Conservation (phyloP, 345 rosid genomes). For the Rhodamnia rubescens region DNA sequence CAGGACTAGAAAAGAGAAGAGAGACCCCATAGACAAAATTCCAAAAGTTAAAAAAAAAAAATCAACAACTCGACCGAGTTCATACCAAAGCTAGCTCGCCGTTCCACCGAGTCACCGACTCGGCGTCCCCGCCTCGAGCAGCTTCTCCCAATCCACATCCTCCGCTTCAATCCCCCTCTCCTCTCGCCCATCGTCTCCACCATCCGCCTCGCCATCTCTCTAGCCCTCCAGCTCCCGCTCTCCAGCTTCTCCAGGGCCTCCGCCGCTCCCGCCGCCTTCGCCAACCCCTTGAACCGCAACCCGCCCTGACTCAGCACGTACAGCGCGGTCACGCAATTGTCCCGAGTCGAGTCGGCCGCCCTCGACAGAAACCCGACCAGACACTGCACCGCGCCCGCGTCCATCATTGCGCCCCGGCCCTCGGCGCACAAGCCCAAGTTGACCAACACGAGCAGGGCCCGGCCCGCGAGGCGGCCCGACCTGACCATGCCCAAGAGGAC, state of each 20-base stretch:
- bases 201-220: constrained; percentile 36
- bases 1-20: neutral
- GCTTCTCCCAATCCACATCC: constrained; percentile 70
- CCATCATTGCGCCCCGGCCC: constrained; percentile 56
- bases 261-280: constrained; percentile 47
- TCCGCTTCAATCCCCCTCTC: constrained; percentile 25
- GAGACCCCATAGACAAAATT: neutral
- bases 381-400: constrained; percentile 72
- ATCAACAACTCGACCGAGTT: neutral
- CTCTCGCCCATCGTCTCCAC: constrained; percentile 35
- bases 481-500: constrained; percentile 41
- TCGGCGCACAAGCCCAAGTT: constrained; percentile 44
- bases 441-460: constrained; percentile 40
- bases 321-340: constrained; percentile 54
- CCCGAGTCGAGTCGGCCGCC: constrained; percentile 32
- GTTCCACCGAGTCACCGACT: constrained; percentile 5
- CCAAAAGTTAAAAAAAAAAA: neutral
- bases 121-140: constrained; percentile 42
- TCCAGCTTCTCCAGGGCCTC: constrained; percentile 47
- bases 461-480: constrained; percentile 37
- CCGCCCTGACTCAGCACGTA: constrained; percentile 49
- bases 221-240: constrained; percentile 33
- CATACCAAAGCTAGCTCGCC: neutral
- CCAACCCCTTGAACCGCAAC: constrained; percentile 60
- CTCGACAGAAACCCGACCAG: constrained; percentile 36